Conservation (phyloP, 441 rosid species). For the Daphne laureola region DNA sequence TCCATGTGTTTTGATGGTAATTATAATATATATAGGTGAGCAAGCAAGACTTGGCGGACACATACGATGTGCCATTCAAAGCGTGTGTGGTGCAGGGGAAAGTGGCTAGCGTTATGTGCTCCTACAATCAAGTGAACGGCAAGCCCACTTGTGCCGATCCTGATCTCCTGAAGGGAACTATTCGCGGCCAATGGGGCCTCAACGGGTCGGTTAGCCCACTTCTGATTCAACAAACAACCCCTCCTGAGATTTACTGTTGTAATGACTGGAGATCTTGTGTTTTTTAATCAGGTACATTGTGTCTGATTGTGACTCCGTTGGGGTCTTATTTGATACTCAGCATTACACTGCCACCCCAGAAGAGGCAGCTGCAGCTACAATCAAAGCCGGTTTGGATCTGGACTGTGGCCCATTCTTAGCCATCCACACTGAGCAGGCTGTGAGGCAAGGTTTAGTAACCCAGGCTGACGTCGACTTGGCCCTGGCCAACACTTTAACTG, state of each 20-base stretch:
- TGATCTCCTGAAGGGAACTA: constrained; percentile 48
- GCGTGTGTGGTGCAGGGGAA: constrained; percentile 57
- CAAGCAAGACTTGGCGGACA: constrained; percentile 62
- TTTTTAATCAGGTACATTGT: constrained; percentile 42
- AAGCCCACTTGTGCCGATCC: constrained; percentile 71
- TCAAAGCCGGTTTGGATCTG: constrained; percentile 78
- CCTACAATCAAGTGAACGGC: constrained; percentile 72
- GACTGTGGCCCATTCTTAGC: constrained; percentile 85
- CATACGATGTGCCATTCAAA: constrained; percentile 62
- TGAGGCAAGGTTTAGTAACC: constrained; percentile 30
- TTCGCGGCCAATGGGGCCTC: constrained; percentile 62
- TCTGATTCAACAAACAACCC: too few species aligned
- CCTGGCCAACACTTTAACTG: constrained; percentile 50
- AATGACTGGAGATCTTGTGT: too few species aligned
- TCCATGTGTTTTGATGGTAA: neutral
- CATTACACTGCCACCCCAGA: constrained; percentile 56
- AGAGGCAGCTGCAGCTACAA: constrained; percentile 57
- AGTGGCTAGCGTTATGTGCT: constrained; percentile 73
- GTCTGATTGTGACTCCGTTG: constrained; percentile 73
- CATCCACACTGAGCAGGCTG: constrained; percentile 57
- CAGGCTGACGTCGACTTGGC: constrained; percentile 46
- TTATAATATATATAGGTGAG: too few species aligned
- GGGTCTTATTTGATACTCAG: constrained; percentile 45
- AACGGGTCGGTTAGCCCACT: constrained; percentile 57
- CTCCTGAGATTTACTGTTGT: too few species aligned